Percentiles rank a stretch among this genome's conserved stretches.
Evolutionary conservation across 768 basidiomycete genomes (phyloP).

Genomic region (Daedaleopsis sinensis): DNA sequence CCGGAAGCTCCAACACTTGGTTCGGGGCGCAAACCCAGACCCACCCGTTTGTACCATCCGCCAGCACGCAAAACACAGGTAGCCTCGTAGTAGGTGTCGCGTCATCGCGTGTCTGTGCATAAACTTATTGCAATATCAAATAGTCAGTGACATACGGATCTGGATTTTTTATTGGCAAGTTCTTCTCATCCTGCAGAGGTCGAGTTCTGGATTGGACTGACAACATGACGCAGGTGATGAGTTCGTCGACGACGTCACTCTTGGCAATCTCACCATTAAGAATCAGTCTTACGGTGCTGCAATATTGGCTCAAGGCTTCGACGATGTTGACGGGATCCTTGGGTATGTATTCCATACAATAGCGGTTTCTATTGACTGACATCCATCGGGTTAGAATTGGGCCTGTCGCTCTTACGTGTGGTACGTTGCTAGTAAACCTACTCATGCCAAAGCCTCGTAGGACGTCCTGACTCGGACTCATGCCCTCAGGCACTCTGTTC

Average conservation of each 20-base stretch:
- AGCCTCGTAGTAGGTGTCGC: constrained; percentile 32
- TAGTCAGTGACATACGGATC: constrained; percentile 56
- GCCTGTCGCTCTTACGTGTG: constrained; percentile 49
- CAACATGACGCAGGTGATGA: constrained; percentile 8
- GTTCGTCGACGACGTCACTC: constrained; percentile 43
- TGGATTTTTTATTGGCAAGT: constrained; percentile 46
- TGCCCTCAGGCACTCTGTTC: not conserved
- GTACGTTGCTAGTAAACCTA: not conserved
- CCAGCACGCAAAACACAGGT: constrained; percentile 39
- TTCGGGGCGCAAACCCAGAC: constrained; percentile 42
- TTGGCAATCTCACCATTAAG: constrained; percentile 29
- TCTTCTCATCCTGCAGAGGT: too few relatives aligned
- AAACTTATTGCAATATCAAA: too few relatives aligned
- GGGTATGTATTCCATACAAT: constrained; percentile 42
- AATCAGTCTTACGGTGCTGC: constrained; percentile 43
- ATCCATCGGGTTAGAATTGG: constrained; percentile 34
- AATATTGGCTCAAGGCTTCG: constrained; percentile 23
- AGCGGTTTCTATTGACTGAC: not conserved
- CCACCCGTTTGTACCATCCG: constrained; percentile 43
- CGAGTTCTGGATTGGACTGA: constrained; percentile 34
- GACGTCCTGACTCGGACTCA: too few relatives aligned
- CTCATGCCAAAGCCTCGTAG: too few relatives aligned
- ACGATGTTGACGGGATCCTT: constrained; percentile 62
- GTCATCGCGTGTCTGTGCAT: constrained; percentile 16
- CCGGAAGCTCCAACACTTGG: constrained; percentile 58